These are phyloP conservation scores for Paramecium primaurelia DNA, from an alignment of 73 alveolate species.

Conservation along the genomic window DNA sequence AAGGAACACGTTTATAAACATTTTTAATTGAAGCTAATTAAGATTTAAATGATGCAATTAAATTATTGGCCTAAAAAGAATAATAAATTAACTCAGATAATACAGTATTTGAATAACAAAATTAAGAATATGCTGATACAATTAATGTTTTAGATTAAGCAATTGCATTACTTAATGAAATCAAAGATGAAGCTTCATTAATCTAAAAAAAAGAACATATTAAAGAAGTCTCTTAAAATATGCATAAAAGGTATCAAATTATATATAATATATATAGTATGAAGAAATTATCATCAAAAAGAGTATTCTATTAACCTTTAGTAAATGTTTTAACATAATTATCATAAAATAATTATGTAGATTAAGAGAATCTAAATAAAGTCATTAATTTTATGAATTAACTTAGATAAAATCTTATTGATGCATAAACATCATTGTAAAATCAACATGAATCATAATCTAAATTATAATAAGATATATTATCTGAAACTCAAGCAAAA, in stretches of 20 bases:
- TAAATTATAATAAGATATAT: not conserved
- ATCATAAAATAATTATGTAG: not conserved
- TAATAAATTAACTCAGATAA: not conserved
- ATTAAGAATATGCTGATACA: slow-evolving; percentile 8
- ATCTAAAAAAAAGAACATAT: not conserved
- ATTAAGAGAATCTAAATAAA: slow-evolving; percentile 12
- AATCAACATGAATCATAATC: not conserved
- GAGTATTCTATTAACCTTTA: slow-evolving; percentile 37
- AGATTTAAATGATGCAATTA: not conserved
- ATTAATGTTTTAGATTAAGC: slow-evolving; percentile 1
- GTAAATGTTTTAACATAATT: not conserved
- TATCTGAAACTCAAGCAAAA: not conserved
- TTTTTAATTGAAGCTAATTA: not conserved
- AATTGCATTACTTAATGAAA: not conserved
- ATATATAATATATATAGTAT: not conserved
- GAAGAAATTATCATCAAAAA: not conserved
- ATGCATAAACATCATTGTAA: not conserved
- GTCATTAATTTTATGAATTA: not conserved
- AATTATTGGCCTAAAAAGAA: not conserved
- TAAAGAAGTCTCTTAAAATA: not conserved
- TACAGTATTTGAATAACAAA: not conserved
- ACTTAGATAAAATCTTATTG: not conserved
- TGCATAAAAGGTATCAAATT: not conserved
- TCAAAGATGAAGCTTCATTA: slow-evolving; percentile 2
- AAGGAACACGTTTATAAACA: not conserved